phyloP scores from a whole-genome alignment of 768 basidiomycete species.

The Pleurotus platypus region DNA sequence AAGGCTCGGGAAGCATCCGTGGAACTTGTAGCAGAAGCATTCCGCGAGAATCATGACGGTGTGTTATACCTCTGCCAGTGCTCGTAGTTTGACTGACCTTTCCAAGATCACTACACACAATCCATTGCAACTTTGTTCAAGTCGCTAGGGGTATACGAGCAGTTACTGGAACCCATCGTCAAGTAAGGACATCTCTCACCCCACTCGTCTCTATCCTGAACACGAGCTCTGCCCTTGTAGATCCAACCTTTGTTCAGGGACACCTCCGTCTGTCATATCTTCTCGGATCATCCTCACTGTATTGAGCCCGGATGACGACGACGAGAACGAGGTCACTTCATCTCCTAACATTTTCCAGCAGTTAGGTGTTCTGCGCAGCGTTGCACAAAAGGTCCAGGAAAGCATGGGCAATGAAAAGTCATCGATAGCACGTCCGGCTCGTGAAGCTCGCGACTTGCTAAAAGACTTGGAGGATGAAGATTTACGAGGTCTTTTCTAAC shows the following conservation, averaged over 20 bases:
- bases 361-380: conserved; percentile 52
- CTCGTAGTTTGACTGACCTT: neutral
- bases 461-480: conserved; percentile 40
- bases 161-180: conserved; percentile 62
- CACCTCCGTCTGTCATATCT: conserved; percentile 59
- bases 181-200: conserved; percentile 41
- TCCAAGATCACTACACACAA: conserved; percentile 64
- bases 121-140: conserved; percentile 62
- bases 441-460: conserved; percentile 78
- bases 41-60: conserved; percentile 72
- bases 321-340: conserved; percentile 12
- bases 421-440: conserved; percentile 70
- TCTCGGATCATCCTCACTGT: conserved; percentile 60
- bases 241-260: conserved; percentile 61
- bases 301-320: conserved; percentile 46
- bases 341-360: conserved; percentile 61
- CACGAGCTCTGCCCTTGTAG: conserved; percentile 26
- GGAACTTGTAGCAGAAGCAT: conserved; percentile 77
- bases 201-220: conserved; percentile 9
- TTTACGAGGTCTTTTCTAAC: conserved; percentile 41
- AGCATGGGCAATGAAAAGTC: conserved; percentile 68
- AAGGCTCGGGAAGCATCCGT: conserved; percentile 69
- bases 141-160: conserved; percentile 58
- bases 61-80: conserved; percentile 11
- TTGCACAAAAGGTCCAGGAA: conserved; percentile 73